These are phyloP conservation scores for Solanum dulcamara DNA, from an alignment of 257 asterid genomes.

Conservation along the genomic window DNA sequence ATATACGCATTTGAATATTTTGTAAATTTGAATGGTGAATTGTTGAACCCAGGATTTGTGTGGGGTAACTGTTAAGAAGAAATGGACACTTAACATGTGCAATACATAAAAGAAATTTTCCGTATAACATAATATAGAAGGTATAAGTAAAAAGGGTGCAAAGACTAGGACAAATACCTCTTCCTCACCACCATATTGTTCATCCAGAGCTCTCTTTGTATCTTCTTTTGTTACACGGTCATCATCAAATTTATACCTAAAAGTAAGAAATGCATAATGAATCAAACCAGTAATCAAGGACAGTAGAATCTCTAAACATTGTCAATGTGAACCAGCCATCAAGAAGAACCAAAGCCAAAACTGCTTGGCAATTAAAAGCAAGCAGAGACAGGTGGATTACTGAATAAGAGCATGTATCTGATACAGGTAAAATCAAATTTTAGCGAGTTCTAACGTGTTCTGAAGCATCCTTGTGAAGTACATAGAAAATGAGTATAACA, in stretches of 20 bases:
- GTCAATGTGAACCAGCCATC: neutral
- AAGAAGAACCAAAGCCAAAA: neutral
- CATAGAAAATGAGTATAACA: neutral
- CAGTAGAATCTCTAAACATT: neutral
- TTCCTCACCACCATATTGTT: conserved; percentile 47
- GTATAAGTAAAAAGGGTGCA: neutral
- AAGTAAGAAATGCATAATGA: neutral
- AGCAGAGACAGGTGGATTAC: neutral
- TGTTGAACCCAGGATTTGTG: conserved; percentile 68
- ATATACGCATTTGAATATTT: conserved; percentile 75
- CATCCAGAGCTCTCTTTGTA: conserved; percentile 34
- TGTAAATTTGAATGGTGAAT: conserved; percentile 71
- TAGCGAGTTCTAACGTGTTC: neutral
- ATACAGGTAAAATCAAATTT: neutral
- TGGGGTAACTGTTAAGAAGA: conserved; percentile 47
- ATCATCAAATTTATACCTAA: conserved; percentile 43
- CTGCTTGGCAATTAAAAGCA: neutral
- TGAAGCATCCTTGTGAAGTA: neutral
- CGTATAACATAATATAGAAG: neutral
- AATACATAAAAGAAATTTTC: neutral
- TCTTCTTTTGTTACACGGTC: conserved; percentile 40
- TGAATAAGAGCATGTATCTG: neutral
- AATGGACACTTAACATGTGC: neutral
- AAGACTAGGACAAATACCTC: conserved; percentile 19
- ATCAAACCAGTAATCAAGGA: neutral